Evolutionary conservation across 805 yeast species (phyloP).

Genomic region (Scheffersomyces coipomensis): DNA sequence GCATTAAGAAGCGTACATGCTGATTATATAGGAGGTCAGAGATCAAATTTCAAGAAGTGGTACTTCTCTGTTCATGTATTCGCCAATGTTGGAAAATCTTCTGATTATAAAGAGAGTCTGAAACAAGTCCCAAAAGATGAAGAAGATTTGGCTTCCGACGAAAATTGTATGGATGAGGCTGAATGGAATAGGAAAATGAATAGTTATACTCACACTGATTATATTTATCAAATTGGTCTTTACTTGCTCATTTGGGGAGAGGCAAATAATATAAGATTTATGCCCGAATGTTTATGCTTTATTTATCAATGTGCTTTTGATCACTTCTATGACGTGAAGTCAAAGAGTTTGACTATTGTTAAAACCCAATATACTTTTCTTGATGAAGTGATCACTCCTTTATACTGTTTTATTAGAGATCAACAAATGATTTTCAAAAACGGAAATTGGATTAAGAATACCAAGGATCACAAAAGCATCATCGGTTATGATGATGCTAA

Average conservation of each 20-base stretch:
- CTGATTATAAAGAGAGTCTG: conserved; percentile 28
- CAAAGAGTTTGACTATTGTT: too few relatives aligned
- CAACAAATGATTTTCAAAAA: conserved; percentile 62
- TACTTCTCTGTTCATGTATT: conserved; percentile 83
- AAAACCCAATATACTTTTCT: too few relatives aligned
- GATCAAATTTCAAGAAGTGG: conserved; percentile 89
- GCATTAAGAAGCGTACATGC: conserved; percentile 81
- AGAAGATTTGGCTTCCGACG: too few relatives aligned
- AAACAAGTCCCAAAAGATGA: conserved; percentile 23
- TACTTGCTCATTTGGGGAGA: conserved; percentile 74
- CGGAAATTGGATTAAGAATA: conserved; percentile 57
- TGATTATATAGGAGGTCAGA: conserved; percentile 89
- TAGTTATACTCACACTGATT: conserved; percentile 49
- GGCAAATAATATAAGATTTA: conserved; percentile 60
- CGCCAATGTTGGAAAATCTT: conserved; percentile 43
- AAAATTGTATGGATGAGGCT: conserved; percentile 7
- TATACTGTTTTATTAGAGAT: conserved; percentile 58
- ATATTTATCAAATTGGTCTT: conserved; percentile 63
- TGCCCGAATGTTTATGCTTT: conserved; percentile 43
- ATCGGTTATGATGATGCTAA: conserved; percentile 58
- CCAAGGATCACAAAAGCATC: conserved; percentile 64
- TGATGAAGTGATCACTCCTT: conserved; percentile 42
- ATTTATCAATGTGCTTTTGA: conserved; percentile 28
- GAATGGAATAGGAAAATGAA: conserved; percentile 69
- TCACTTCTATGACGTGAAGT: conserved; percentile 12